Base-by-base conservation (phyloP, 2,329 filamentous ascomycete genomes). In the Fusarium scirpi region DNA sequence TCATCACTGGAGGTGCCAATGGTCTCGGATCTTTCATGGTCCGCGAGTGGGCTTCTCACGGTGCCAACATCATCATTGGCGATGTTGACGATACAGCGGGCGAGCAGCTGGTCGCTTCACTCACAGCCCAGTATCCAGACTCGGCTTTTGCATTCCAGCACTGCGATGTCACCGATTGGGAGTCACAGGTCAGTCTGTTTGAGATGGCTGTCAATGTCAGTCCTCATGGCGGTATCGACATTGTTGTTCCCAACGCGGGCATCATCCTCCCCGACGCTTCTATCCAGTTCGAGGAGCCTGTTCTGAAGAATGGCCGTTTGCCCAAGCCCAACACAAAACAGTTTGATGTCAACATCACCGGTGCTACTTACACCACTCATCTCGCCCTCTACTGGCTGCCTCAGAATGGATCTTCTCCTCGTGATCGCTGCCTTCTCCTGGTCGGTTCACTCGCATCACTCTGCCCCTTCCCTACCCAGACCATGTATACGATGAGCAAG, bases 201-300 rank as follows among this genome's bases (percentile, higher is more conserved):
- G 86, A 87, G 46, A 78, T 84, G 56, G 89, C 89, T 5, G 80
- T 83, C 40, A 80, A 81, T 55, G 79, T 87, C 58, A 89, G 87
- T 64, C 83, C 84, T 0, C 82, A 85, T 53, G 83, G 85, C 18
- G 84, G 84, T 15, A 85, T 92, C 67, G 89, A 92, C 77, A 81
- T 84, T 22, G 89, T 91, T 7, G 87, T 92, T 47, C 89, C 90
- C 65, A 91, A 91, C 74, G 90, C 90, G 0, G 91, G 90, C 48
- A 86, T 92, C 69, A 82, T 84, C 57, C 63, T 77, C 32, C 63
- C 71, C n/a, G 59, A 59, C 46, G 70, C 75, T 22, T 71, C 76
- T 2, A 73, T 76, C 29, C 70, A 67, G 8, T 85, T 90, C 65
- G 87, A 89, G 75, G 70, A 77, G 46, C 86, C 86, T 1, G 69